These are phyloP conservation scores for Vigna reflexopilosa DNA, from an alignment of 306 rosid genomes.

Conservation along the genomic window DNA sequence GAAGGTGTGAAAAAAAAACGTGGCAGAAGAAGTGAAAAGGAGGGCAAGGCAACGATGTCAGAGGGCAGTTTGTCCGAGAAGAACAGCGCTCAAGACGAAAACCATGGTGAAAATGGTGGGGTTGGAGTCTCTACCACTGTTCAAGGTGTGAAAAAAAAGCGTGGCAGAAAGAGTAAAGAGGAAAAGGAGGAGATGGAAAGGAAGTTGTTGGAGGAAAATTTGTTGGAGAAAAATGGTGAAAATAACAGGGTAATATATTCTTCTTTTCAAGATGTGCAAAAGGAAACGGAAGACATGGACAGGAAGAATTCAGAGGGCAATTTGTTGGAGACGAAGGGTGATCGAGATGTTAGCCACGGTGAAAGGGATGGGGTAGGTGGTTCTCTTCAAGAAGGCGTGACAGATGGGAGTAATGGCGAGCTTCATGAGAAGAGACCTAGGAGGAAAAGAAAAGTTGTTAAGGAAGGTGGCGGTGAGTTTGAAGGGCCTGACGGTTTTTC, in stretches of 20 bases:
- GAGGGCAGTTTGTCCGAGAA: background rate
- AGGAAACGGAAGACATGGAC: constrained; percentile 1
- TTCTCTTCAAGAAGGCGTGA: no score
- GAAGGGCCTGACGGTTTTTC: constrained; percentile 4
- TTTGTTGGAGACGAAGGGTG: background rate
- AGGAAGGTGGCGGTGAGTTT: background rate
- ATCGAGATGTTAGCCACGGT: background rate
- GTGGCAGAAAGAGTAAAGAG: constrained; percentile 30
- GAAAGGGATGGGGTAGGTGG: no score
- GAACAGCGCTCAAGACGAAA: background rate
- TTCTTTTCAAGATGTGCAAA: background rate
- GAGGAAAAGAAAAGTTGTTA: constrained; percentile 13
- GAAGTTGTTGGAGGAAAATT: background rate
- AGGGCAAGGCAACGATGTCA: background rate
- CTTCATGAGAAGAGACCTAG: background rate
- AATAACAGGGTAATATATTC: background rate
- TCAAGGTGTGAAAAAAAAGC: background rate
- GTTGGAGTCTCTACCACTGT: background rate
- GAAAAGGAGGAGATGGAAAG: background rate
- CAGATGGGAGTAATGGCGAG: background rate
- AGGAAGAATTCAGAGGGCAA: background rate
- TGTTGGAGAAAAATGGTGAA: background rate
- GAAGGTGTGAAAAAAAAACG: constrained; percentile 11
- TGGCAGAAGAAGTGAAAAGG: constrained; percentile 31
- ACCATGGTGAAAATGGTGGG: background rate